Evolutionary conservation across 306 rosid genomes (phyloP).

Genomic region (Castanopsis chinensis): DNA sequence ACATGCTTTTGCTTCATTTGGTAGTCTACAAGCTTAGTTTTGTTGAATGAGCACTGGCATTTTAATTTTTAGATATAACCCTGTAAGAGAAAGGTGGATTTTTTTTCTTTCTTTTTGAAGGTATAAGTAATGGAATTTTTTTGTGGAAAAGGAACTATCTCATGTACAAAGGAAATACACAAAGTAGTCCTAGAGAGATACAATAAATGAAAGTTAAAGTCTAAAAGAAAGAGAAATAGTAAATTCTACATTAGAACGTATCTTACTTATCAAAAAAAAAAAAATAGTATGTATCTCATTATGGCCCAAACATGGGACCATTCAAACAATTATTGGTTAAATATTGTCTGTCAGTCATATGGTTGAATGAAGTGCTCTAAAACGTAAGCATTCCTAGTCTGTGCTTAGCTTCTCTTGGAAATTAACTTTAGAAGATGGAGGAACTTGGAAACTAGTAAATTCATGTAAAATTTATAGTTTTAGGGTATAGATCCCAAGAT

Average conservation of each 20-base stretch:
- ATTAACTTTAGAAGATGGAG: not conserved
- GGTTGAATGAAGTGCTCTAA: not conserved
- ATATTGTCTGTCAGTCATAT: not conserved
- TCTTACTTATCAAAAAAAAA: no score
- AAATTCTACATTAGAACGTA: no score
- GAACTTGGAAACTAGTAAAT: not conserved
- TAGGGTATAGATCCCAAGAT: constrained; percentile 54
- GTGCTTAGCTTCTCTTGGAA: not conserved
- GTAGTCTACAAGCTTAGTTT: not conserved
- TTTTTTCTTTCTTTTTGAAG: no score
- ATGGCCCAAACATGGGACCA: no score
- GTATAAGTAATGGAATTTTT: no score
- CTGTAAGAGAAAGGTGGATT: not conserved
- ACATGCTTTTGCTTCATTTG: not conserved
- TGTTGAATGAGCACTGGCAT: not conserved
- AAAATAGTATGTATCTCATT: no score
- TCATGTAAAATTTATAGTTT: not conserved
- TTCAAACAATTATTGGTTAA: not conserved
- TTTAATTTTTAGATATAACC: not conserved
- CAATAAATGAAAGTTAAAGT: no score
- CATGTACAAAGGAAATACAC: no score
- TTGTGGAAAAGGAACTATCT: no score
- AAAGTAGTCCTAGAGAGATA: no score
- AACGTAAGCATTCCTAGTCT: not conserved
- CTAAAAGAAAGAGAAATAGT: no score